These are phyloP conservation scores for Saccharomycopsis schoenii DNA, from an alignment of 805 yeast genomes.

Conservation along the genomic window DNA sequence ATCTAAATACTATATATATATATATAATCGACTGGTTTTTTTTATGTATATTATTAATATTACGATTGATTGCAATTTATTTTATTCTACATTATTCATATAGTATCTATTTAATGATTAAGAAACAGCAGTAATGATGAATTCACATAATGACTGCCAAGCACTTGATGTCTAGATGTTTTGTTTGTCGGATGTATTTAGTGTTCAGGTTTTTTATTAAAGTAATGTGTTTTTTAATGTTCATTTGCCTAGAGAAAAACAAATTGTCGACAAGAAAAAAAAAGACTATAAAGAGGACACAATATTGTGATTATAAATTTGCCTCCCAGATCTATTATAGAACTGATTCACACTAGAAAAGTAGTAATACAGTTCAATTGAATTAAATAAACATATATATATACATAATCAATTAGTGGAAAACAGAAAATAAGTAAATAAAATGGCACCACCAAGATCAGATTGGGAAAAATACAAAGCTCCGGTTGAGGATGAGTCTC, in stretches of 20 bases:
- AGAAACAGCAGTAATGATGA: neutral
- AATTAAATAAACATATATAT: neutral
- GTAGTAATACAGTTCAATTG: neutral
- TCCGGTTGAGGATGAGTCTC: slow-evolving; percentile 59
- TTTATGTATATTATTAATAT: neutral
- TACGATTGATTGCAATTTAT: neutral
- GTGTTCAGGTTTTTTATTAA: neutral
- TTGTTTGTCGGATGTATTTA: neutral
- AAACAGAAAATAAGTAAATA: neutral
- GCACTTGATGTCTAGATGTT: neutral
- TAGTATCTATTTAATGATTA: neutral
- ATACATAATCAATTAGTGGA: neutral
- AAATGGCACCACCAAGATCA: slow-evolving; percentile 60
- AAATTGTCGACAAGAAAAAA: neutral
- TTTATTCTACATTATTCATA: neutral
- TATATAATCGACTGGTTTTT: neutral
- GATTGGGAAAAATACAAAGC: slow-evolving; percentile 97
- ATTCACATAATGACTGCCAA: neutral
- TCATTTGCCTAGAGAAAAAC: neutral
- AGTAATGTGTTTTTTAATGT: neutral
- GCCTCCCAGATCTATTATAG: neutral
- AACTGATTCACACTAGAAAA: too few relatives aligned
- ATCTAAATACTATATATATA: neutral
- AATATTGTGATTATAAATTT: neutral
- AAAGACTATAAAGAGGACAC: neutral